These are phyloP conservation scores for Diacronema lutheri DNA, from an alignment of 78 protist genomes.

Conservation along the genomic window DNA sequence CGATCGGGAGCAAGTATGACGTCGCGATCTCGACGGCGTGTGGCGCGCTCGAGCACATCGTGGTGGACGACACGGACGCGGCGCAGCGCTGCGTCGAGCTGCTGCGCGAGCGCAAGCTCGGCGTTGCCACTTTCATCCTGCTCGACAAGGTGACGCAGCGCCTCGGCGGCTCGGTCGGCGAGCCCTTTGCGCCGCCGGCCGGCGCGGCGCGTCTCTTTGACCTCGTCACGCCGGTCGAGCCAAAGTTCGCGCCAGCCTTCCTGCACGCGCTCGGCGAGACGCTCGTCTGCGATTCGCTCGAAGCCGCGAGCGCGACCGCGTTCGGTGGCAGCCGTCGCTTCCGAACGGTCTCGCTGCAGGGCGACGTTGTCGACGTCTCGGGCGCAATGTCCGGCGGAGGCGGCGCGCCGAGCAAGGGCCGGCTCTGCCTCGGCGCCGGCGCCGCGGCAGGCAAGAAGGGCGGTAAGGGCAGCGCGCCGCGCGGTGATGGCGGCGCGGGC, in stretches of 20 bases:
- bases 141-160: constrained; percentile 66
- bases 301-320: constrained; percentile 74
- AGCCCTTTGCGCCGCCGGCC: constrained; percentile 48
- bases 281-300: constrained; percentile 71
- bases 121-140: constrained; percentile 92
- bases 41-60: constrained; percentile 73
- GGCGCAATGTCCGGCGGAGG: constrained; percentile 99
- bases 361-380: constrained; percentile 88
- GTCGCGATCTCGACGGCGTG: constrained; percentile 93
- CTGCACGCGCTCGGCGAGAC: constrained; percentile 91
- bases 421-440: constrained; percentile 39
- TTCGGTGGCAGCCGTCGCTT: constrained; percentile 36
- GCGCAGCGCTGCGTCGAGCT: constrained; percentile 53
- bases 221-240: constrained; percentile 40
- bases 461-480: too few relatives aligned
- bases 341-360: constrained; percentile 96
- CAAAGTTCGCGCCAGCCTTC: constrained; percentile 74
- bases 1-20: constrained; percentile 85
- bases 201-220: constrained; percentile 54
- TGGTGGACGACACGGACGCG: constrained; percentile 80
- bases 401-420: constrained; percentile 56
- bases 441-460: not conserved
- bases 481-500: too few relatives aligned
- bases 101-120: constrained; percentile 67
- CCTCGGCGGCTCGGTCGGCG: not conserved